Percentiles rank a stretch among this genome's conserved stretches.
phyloP scores from a whole-genome alignment of 225 moss, liverwort and hornwort species.

The Anthoceros angustus region DNA sequence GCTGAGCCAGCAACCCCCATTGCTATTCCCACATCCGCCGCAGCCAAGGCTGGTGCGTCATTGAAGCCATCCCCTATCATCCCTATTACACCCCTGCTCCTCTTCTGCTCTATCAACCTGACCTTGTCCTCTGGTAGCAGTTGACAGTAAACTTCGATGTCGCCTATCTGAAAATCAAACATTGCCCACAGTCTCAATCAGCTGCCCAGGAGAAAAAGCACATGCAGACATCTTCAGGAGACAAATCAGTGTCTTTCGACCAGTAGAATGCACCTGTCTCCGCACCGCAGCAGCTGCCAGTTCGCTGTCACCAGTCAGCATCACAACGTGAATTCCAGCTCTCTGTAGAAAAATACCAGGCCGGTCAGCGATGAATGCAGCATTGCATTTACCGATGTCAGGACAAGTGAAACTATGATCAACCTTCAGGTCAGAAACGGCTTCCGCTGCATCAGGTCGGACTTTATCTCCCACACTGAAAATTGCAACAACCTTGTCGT shows the following conservation, averaged over 20 bases:
- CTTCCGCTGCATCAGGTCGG: constrained; percentile 26
- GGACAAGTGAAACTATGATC: no score
- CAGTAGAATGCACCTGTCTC: background rate
- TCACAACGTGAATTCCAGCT: constrained; percentile 30
- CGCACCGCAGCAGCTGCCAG: constrained; percentile 15
- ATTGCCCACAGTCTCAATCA: background rate
- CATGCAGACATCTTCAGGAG: background rate
- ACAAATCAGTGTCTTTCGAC: background rate
- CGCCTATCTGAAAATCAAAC: constrained; percentile 22
- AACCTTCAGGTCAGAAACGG: constrained; percentile 28
- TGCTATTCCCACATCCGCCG: constrained; percentile 31
- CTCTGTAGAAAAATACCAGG: constrained; percentile 12
- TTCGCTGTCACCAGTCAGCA: constrained; percentile 35
- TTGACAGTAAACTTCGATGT: constrained; percentile 35
- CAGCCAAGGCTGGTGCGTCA: constrained; percentile 28
- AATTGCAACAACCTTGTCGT: constrained; percentile 23
- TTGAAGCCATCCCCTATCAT: constrained; percentile 53
- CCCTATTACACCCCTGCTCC: constrained; percentile 21
- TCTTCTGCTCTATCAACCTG: constrained; percentile 25
- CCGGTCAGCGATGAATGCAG: no score
- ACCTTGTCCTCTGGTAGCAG: constrained; percentile 39
- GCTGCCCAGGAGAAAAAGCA: background rate
- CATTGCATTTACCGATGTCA: no score
- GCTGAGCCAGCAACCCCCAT: constrained; percentile 39
- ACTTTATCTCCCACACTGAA: constrained; percentile 37